Conservation (phyloP, 1,139 yeast genomes). For the Blastobotrys petasosporus region DNA sequence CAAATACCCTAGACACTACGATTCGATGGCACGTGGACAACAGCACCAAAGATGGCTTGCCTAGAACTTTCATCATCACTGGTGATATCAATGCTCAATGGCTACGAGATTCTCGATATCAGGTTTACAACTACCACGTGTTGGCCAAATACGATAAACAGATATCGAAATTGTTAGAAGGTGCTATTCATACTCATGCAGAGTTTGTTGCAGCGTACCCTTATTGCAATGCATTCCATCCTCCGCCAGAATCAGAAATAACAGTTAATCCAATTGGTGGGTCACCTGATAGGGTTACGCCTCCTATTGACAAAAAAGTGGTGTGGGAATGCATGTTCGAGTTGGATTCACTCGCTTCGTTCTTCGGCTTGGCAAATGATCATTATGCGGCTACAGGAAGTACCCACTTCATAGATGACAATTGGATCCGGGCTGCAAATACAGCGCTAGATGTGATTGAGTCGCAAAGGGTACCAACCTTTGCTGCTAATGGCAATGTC, state of each 20-base stretch:
- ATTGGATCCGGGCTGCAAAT: slow-evolving; percentile 59
- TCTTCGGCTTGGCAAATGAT: slow-evolving; percentile 67
- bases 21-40: slow-evolving; percentile 57
- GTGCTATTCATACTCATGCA: slow-evolving; percentile 80
- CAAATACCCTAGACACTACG: slow-evolving; percentile 85
- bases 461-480: slow-evolving; percentile 62
- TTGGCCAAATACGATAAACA: slow-evolving; percentile 45
- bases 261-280: neutral
- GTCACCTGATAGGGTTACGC: slow-evolving; percentile 52
- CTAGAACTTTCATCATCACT: slow-evolving; percentile 68
- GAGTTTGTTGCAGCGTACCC: slow-evolving; percentile 56
- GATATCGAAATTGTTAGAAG: slow-evolving; percentile 52
- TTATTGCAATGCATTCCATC: slow-evolving; percentile 88
- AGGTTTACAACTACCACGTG: slow-evolving; percentile 67
- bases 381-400: slow-evolving; percentile 53
- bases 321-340: slow-evolving; percentile 92
- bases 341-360: slow-evolving; percentile 78
- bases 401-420: slow-evolving; percentile 43
- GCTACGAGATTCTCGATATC: slow-evolving; percentile 81
- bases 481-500: slow-evolving; percentile 45
- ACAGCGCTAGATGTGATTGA: slow-evolving; percentile 48
- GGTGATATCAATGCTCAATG: slow-evolving; percentile 90
- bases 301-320: slow-evolving; percentile 59
- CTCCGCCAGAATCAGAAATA: slow-evolving; percentile 46
- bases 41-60: slow-evolving; percentile 34